A percentile compares a stretch with the other conserved stretches of the same genome.
These are phyloP conservation scores for Hansfordia pulvinata DNA, from an alignment of 2,329 filamentous ascomycete species.

Conservation along the genomic window DNA sequence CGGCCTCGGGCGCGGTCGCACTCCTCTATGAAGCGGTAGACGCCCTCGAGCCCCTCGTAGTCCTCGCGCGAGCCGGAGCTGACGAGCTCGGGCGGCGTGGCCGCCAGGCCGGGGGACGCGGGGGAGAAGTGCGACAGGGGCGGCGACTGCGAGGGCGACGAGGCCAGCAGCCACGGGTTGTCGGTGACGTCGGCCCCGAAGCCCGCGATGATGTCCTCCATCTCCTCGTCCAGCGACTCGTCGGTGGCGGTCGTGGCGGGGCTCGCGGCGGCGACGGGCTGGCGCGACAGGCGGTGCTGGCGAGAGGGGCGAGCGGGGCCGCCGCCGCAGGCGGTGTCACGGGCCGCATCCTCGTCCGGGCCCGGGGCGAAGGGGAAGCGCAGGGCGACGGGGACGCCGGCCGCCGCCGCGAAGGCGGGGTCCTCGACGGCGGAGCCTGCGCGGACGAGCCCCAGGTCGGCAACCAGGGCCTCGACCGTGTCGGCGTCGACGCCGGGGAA, in stretches of 20 bases:
- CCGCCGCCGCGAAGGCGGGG: conserved; percentile 50
- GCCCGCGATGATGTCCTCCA: conserved; percentile 20
- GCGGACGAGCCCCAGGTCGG: conserved; percentile 72
- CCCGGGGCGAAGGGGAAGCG: conserved; percentile 75
- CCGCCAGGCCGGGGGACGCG: background rate
- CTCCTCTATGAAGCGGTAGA: conserved; percentile 44
- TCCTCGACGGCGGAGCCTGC: conserved; percentile 75
- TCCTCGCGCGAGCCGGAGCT: too few relatives aligned
- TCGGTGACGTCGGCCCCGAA: conserved; percentile 23
- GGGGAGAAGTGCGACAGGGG: background rate
- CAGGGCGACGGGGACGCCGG: conserved; percentile 61
- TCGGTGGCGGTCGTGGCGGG: background rate
- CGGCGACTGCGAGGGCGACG: conserved; percentile 10
- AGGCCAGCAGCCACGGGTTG: conserved; percentile 37
- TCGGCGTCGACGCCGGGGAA: conserved; percentile 84
- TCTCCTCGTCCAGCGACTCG: conserved; percentile 18
- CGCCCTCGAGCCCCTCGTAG: conserved; percentile 41
- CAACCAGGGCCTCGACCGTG: conserved; percentile 70
- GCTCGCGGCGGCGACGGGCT: background rate
- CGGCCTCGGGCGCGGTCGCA: conserved; percentile 28
- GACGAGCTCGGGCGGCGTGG: too few relatives aligned
- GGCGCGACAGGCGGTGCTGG: conserved; percentile 10
- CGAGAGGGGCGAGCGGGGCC: too few relatives aligned
- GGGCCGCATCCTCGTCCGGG: conserved; percentile 8
- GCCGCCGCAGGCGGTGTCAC: conserved; percentile 29